Conservation (phyloP, 768 basidiomycete genomes). For the Nidula microcarpa region DNA sequence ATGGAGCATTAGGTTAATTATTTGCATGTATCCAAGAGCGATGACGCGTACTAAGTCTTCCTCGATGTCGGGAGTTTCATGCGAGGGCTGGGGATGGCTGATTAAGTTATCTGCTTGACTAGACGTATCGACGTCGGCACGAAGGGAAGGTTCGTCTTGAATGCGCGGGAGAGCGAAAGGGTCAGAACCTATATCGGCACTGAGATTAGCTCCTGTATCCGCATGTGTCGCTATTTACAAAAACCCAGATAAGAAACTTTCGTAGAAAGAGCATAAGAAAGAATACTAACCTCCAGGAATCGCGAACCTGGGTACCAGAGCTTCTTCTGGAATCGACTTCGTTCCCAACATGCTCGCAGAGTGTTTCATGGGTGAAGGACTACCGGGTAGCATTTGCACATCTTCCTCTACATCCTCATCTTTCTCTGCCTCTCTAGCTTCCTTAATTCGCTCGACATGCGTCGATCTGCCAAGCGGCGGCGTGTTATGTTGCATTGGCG, state of each 20-base stretch:
- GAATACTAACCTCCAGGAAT: slow-evolving; percentile 16
- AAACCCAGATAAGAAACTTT: neutral
- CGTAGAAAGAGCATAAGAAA: neutral
- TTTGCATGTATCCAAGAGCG: no score
- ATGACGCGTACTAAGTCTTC: no score
- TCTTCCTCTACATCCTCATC: slow-evolving; percentile 21
- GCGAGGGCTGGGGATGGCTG: no score
- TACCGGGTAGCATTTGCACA: slow-evolving; percentile 25
- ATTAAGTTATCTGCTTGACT: no score
- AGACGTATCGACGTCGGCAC: no score
- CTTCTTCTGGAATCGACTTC: slow-evolving; percentile 14
- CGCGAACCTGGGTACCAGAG: slow-evolving; percentile 27
- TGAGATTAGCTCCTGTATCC: slow-evolving; percentile 11
- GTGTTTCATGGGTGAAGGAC: slow-evolving; percentile 35
- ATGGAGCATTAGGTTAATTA: no score
- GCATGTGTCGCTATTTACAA: slow-evolving; percentile 5
- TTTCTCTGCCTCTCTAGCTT: slow-evolving; percentile 23
- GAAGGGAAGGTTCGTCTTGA: slow-evolving; percentile 15
- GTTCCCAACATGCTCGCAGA: neutral
- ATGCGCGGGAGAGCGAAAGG: slow-evolving; percentile 15
- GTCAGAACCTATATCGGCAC: slow-evolving; percentile 15
- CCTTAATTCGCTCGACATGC: slow-evolving; percentile 24
- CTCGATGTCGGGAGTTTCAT: no score
- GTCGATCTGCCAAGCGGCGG: slow-evolving; percentile 35
- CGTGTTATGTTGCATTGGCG: slow-evolving; percentile 24